phyloP scores from a whole-genome alignment of 805 yeast genomes.

The Lipomyces spencermartinsiae region DNA sequence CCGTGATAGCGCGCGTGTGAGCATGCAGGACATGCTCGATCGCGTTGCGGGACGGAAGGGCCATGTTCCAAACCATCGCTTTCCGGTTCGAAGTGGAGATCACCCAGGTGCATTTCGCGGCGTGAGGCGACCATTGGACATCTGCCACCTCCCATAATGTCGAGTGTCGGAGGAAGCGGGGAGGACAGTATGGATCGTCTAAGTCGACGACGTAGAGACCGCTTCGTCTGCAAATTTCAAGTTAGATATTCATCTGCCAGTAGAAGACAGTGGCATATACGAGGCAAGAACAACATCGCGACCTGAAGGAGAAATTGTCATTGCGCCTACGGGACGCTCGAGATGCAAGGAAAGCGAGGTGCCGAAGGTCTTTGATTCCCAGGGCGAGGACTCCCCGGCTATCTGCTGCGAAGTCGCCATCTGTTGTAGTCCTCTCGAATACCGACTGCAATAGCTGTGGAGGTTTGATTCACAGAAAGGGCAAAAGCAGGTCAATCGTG shows the following conservation, averaged over 20 bases:
- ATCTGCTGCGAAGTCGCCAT: neutral
- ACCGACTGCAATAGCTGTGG: neutral
- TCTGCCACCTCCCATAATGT: conserved; percentile 99
- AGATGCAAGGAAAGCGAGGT: conserved; percentile 82
- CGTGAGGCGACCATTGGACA: conserved; percentile 97
- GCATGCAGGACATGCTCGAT: conserved; percentile 87
- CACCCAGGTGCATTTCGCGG: conserved; percentile 84
- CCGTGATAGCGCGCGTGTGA: conserved; percentile 93
- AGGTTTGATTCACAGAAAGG: neutral
- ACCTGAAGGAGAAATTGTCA: conserved; percentile 61
- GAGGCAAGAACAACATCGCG: conserved; percentile 93
- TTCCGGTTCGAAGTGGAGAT: conserved; percentile 94
- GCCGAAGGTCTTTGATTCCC: conserved; percentile 57
- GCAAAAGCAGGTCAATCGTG: neutral
- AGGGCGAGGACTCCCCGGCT: conserved; percentile 18
- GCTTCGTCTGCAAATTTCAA: conserved; percentile 49
- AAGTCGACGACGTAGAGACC: conserved; percentile 91
- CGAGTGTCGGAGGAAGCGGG: conserved; percentile 88
- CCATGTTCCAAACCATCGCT: conserved; percentile 92
- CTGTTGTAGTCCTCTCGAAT: neutral
- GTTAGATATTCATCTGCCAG: neutral
- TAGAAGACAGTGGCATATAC: conserved; percentile 38
- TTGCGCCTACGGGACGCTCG: conserved; percentile 90
- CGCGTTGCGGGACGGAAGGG: conserved; percentile 72
- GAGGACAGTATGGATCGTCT: conserved; percentile 94